Evolutionary conservation across 2,329 filamentous ascomycete genomes (phyloP), one percentile per base, ranked within the genome.

Genomic region (Plectosphaerella plurivora): DNA sequence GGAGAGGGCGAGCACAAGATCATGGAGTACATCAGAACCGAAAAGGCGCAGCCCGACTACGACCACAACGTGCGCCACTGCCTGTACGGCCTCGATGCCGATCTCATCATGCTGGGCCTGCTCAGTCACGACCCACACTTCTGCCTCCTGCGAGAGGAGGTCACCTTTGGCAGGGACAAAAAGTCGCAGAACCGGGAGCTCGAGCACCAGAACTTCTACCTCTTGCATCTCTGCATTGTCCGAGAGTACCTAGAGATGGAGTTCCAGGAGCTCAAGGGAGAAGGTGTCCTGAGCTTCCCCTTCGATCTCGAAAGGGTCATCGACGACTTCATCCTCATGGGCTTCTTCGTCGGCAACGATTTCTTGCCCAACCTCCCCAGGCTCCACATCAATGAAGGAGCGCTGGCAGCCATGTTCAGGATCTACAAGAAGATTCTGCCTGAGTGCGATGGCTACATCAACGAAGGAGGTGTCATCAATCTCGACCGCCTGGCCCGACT

Each of bases 1-100:
- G 94, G 94, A 62, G 95, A 99, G 73, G 94, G 94, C 63, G 94
- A 99, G 72, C 94, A 99, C 77, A 99, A 99, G 76, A 96, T 99
- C 72, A 99, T 99, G 94, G 95, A 99, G 72, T 99, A 99, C 71
- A 99, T 99, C 70, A 89, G 94, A 61, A 90, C 95, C 71, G 90
- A 94, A 57, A 97, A 97, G 77, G 91, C 93, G 47, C 94, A 99
- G 70, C 89, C 89, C 2, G 84, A 87, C 57, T 99, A 99, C 71
- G 87, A 96, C 68, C 82, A 90, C 48, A 97, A 99, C 64, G 84
- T 96, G 56, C 89, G 94, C 53, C 94, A 99, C 72, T 99, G 95
- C 71, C 79, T 99, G 57, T 99, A 99, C 72, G 95, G 95, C 22
- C 81, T 99, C 48, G 94, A 99, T 73, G 94, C 94, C 45, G 94